These are phyloP conservation scores for Circinella umbellata DNA, from an alignment of 371 early-diverging fungal genomes.

Conservation along the genomic window DNA sequence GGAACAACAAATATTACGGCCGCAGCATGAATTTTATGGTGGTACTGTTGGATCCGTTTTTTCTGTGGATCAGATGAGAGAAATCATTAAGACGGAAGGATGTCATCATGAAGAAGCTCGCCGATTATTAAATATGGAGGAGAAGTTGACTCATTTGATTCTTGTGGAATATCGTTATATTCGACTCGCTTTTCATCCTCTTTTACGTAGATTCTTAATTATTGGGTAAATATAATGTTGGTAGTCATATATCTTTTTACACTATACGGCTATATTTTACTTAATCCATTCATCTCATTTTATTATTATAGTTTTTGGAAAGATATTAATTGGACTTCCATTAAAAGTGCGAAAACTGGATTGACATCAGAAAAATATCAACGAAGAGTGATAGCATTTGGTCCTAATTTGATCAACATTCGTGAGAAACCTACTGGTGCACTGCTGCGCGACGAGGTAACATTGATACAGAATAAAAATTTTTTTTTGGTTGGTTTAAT, in stretches of 20 bases:
- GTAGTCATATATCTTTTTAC: background rate
- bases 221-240: constrained; percentile 43
- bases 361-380: constrained; percentile 56
- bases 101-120: constrained; percentile 22
- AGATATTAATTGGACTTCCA: constrained; percentile 71
- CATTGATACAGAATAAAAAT: background rate
- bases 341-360: constrained; percentile 56
- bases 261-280: background rate
- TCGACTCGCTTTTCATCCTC: constrained; percentile 84
- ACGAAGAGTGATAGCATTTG: constrained; percentile 80
- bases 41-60: constrained; percentile 77
- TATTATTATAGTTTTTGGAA: constrained; percentile 66
- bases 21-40: constrained; percentile 64
- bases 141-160: constrained; percentile 44
- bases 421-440: constrained; percentile 75
- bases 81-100: constrained; percentile 36
- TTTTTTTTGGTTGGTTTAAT: no score
- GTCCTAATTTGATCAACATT: constrained; percentile 83
- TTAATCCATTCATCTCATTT: background rate
- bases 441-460: constrained; percentile 84
- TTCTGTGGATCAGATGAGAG: constrained; percentile 46
- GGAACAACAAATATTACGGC: constrained; percentile 59
- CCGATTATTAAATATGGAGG: constrained; percentile 38
- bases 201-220: constrained; percentile 72
- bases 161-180: constrained; percentile 83